A percentile compares a stretch with the other conserved stretches of the same genome.
Conservation (phyloP, 192 early-diverging fungal species). For the Coemansia sp. region DNA sequence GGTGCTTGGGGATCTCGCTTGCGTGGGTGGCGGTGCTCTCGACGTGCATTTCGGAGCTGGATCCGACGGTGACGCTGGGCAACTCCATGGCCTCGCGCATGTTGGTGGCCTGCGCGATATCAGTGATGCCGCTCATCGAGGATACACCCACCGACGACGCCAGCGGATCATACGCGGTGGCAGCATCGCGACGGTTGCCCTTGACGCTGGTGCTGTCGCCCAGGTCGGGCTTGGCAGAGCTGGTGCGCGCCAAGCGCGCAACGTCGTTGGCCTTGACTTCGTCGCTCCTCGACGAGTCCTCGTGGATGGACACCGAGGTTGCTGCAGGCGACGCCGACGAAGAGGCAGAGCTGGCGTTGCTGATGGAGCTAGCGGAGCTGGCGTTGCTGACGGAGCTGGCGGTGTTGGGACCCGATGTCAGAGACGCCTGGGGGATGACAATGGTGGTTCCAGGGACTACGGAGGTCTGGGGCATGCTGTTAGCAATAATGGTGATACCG, state of each 20-base stretch:
- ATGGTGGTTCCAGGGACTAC: slow-evolving; percentile 24
- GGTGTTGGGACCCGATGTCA: not conserved
- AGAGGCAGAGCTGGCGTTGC: not conserved
- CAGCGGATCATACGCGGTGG: slow-evolving; percentile 20
- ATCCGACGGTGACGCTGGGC: slow-evolving; percentile 28
- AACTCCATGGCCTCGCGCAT: slow-evolving; percentile 11
- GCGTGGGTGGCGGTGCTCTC: slow-evolving; percentile 7
- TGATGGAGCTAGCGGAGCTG: not conserved
- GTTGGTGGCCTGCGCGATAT: not conserved
- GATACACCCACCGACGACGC: not conserved
- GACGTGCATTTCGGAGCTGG: slow-evolving; percentile 14
- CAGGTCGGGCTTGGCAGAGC: slow-evolving; percentile 21
- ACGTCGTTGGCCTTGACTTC: slow-evolving; percentile 37
- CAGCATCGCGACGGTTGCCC: slow-evolving; percentile 32
- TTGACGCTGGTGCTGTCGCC: slow-evolving; percentile 10
- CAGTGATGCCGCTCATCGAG: not conserved
- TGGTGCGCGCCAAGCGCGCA: slow-evolving; percentile 21
- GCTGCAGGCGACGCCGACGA: slow-evolving; percentile 11
- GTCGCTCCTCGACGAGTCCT: slow-evolving; percentile 29
- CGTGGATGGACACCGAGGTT: slow-evolving; percentile 17
- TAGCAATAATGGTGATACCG: slow-evolving; percentile 36
- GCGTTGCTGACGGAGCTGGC: not conserved
- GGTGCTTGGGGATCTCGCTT: slow-evolving; percentile 19
- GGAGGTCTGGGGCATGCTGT: slow-evolving; percentile 3
- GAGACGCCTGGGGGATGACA: slow-evolving; percentile 30